phyloP scores from a whole-genome alignment of 1,139 yeast species.

The Yamadazyma spencermartinsiae region DNA sequence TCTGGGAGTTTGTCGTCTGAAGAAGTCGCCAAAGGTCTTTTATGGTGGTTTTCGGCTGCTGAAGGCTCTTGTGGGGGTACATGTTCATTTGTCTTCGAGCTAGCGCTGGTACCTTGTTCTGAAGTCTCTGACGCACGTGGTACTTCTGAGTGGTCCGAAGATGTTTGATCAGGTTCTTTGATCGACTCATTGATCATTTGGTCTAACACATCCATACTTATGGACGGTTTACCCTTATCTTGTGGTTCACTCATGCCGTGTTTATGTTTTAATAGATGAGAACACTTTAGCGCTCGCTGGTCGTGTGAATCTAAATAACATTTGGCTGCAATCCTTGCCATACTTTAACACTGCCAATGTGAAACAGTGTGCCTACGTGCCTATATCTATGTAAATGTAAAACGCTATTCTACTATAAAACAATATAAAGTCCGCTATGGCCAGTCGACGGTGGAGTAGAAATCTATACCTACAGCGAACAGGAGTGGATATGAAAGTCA shows the following conservation, averaged over 20 bases:
- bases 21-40: not conserved
- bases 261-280: constrained; percentile 6
- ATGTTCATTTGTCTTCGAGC: not conserved
- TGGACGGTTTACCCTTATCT: constrained; percentile 8
- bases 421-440: too few species aligned
- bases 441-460: too few species aligned
- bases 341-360: too few species aligned
- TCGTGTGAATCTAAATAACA: not conserved
- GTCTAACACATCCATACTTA: constrained; percentile 15
- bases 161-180: constrained; percentile 2
- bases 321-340: too few species aligned
- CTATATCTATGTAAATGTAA: too few species aligned
- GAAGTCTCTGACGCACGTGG: too few species aligned
- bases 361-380: too few species aligned
- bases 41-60: not conserved
- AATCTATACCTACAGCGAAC: too few species aligned
- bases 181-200: constrained; percentile 15
- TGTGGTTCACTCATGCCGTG: constrained; percentile 7
- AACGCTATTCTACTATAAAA: too few species aligned
- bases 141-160: too few species aligned
- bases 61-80: not conserved
- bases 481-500: too few species aligned
- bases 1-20: constrained; percentile 2
- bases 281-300: constrained; percentile 2
- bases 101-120: too few species aligned